phyloP scores from a whole-genome alignment of 1,284 basidiomycete genomes.

The Entoloma clypeatum region DNA sequence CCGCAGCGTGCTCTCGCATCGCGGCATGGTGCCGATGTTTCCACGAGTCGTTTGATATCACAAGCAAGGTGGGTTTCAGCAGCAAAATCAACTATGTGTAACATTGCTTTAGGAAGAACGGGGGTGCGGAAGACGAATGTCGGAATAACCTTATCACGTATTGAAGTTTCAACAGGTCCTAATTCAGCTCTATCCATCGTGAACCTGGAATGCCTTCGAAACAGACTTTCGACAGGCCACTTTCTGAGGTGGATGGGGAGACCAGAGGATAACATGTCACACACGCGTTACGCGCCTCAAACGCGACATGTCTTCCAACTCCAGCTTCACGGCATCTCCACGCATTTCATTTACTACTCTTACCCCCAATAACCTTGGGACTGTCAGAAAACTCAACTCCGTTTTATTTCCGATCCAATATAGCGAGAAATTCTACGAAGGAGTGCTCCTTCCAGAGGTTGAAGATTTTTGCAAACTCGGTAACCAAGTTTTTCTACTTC shows the following conservation, averaged over 20 bases:
- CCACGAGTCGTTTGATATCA: constrained; percentile 71
- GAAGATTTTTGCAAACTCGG: constrained; percentile 65
- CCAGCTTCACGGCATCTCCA: constrained; percentile 32
- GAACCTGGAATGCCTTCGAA: constrained; percentile 13
- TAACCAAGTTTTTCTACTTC: constrained; percentile 10
- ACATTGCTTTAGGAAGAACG: constrained; percentile 10
- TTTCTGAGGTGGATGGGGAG: constrained; percentile 12
- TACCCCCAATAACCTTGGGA: constrained; percentile 77
- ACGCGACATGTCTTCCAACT: not conserved
- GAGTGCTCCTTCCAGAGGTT: constrained; percentile 64
- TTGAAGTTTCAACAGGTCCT: constrained; percentile 41
- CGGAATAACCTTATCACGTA: constrained; percentile 49
- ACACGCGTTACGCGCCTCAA: not conserved
- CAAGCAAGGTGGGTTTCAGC: constrained; percentile 55
- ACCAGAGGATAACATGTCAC: constrained; percentile 6
- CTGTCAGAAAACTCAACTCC: constrained; percentile 75
- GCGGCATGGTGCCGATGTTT: constrained; percentile 73
- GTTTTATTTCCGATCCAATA: constrained; percentile 81
- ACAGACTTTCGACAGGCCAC: constrained; percentile 6
- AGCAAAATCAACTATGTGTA: constrained; percentile 47
- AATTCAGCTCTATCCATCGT: constrained; percentile 23
- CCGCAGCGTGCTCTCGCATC: constrained; percentile 63
- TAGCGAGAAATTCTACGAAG: constrained; percentile 76
- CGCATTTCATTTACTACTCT: constrained; percentile 69
- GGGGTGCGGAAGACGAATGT: constrained; percentile 17